Evolutionary conservation across 257 asterid genomes (phyloP), one percentile per base, ranked within the genome.

Genomic region (Jaltomata sinuosa): DNA sequence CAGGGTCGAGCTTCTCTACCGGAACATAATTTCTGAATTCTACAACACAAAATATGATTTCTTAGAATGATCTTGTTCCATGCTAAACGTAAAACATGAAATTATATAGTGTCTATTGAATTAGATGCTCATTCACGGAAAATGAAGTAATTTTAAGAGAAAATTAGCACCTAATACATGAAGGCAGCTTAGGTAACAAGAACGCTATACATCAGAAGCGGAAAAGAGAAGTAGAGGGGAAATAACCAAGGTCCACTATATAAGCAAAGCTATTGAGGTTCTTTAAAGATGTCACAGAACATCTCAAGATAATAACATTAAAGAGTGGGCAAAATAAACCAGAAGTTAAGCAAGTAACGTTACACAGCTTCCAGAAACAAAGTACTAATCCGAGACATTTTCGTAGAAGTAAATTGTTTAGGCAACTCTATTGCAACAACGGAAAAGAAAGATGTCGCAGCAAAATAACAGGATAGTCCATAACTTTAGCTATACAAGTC

Each of bases 401-500:
- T 47, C 34, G 40, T 34, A 19, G 12, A 71, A 40, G 79, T 40
- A n/a, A 40, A 71, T 71, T 38, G 79, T 49, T 77, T 27, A 77
- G 45, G 82, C 22, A 77, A 29, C 82, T 77, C 82, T 49, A 74
- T 74, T 27, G 81, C 62, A 76, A 74, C n/a, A 74, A 47, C 42
- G 11, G 25, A 68, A 85, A 84, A 29, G 49, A 72, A 84, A 80
- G 19, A 11, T 32, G 83, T 31, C 65, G 76, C 78, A 62, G 64
- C 71, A 50, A 42, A 80, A 11, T 84, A 84, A 77, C 62, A 27
- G 59, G 82, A 15, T 64, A 61, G 32, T 21, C 55, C 59, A 54
- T 19, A 54, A 77, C 31, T 82, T 82, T 85, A 92, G 57, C 84
- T 89, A 81, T 92, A 92, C 83, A 92, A 40, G 84, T 92, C 94